A percentile compares a stretch with the other conserved stretches of the same genome.
These are phyloP conservation scores for Oehlia diaphana DNA, from an alignment of 192 early-diverging fungal species.

Conservation along the genomic window DNA sequence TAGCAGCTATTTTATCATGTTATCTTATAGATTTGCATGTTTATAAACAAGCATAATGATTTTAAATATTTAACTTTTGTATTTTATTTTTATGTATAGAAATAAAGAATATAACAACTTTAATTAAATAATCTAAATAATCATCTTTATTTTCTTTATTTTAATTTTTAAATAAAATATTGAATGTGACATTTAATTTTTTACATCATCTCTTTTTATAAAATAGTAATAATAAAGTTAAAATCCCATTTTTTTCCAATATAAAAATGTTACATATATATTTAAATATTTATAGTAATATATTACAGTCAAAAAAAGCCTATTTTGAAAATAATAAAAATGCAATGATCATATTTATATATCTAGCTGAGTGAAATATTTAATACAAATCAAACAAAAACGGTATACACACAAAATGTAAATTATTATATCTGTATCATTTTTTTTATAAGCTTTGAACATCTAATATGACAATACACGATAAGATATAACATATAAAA, in stretches of 20 bases:
- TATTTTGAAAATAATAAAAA: neutral
- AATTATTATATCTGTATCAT: neutral
- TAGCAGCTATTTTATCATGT: constrained; percentile 62
- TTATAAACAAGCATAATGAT: neutral
- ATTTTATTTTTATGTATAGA: neutral
- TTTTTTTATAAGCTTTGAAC: neutral
- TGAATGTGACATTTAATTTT: no score
- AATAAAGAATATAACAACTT: no score
- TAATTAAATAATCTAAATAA: no score
- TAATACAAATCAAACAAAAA: neutral
- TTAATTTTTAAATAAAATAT: no score
- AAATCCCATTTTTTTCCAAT: neutral
- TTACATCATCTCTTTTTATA: no score
- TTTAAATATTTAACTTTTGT: neutral
- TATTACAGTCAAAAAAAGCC: neutral
- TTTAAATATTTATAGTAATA: neutral
- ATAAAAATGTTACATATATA: neutral
- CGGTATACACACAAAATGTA: neutral
- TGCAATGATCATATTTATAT: neutral
- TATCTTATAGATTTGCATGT: constrained; percentile 24
- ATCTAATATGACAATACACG: neutral
- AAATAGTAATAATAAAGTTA: no score
- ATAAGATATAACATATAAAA: neutral
- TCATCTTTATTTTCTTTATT: no score
- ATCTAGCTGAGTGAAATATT: neutral